Evolutionary conservation across 1,284 basidiomycete species (phyloP).

Genomic region (Xanthoconium separans): DNA sequence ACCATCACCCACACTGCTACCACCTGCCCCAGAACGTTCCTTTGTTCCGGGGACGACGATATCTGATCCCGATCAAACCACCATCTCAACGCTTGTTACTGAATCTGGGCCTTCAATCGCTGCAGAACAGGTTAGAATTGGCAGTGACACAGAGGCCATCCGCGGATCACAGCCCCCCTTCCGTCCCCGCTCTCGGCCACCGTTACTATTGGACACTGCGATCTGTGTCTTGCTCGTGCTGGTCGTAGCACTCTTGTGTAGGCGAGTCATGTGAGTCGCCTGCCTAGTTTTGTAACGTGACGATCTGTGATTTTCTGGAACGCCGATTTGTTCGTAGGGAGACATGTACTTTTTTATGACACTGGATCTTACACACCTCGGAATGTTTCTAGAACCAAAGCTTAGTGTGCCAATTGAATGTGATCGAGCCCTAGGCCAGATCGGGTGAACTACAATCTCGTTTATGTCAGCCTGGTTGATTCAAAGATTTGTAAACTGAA

Average conservation of each 20-base stretch:
- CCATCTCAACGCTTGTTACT: constrained; percentile 13
- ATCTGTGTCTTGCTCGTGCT: constrained; percentile 68
- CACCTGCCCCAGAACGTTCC: constrained; percentile 22
- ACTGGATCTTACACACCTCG: constrained; percentile 18
- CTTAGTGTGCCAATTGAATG: constrained; percentile 20
- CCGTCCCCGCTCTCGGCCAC: constrained; percentile 41
- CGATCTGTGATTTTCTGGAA: constrained; percentile 23
- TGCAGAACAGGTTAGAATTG: constrained; percentile 10
- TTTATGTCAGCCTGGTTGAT: constrained; percentile 27
- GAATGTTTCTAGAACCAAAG: constrained; percentile 23
- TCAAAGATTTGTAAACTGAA: constrained; percentile 27
- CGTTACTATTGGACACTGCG: constrained; percentile 62
- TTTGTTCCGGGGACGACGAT: constrained; percentile 9
- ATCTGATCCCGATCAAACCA: constrained; percentile 16
- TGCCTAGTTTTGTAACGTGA: constrained; percentile 14
- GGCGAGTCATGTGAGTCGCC: constrained; percentile 51
- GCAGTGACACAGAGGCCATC: constrained; percentile 13
- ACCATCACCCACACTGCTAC: constrained; percentile 10
- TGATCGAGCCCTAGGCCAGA: constrained; percentile 23
- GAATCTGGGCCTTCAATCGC: constrained; percentile 12
- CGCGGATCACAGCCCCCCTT: constrained; percentile 18
- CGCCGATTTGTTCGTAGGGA: constrained; percentile 6
- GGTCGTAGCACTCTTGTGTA: constrained; percentile 59
- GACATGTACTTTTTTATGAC: constrained; percentile 15
- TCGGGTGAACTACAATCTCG: constrained; percentile 13